These are phyloP conservation scores for Pseudogymnoascus sp. DNA, from an alignment of 2,329 filamentous ascomycete species.

Conservation along the genomic window DNA sequence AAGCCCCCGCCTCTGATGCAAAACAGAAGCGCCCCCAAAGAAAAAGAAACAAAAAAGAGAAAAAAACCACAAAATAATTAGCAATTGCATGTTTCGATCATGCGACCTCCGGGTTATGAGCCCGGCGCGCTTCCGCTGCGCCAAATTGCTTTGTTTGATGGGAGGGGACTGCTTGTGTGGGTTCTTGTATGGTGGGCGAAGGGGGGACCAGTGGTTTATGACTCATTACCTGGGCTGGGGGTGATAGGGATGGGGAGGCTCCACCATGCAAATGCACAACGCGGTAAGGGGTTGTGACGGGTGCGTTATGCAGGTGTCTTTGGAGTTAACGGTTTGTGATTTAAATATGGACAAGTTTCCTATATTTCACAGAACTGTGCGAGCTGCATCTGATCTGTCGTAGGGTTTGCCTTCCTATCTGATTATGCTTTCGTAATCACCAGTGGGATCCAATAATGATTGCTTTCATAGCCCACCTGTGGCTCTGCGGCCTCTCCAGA, in stretches of 20 bases:
- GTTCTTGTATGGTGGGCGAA: not conserved
- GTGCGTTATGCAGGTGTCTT: not conserved
- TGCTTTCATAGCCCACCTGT: not conserved
- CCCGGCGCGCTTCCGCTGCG: conserved; percentile 16
- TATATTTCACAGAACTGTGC: not conserved
- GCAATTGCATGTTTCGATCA: conserved; percentile 13
- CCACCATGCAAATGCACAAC: not conserved
- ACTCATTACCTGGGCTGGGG: not conserved
- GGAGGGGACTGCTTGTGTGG: not conserved
- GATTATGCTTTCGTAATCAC: not conserved
- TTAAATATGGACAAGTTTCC: not conserved
- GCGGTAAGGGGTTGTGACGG: not conserved
- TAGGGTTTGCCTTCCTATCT: not conserved
- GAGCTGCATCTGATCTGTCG: not conserved
- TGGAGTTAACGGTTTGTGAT: not conserved
- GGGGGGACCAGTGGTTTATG: not conserved
- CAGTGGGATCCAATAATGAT: not conserved
- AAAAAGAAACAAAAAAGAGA: not conserved
- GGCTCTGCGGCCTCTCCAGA: not conserved
- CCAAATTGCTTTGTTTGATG: conserved; percentile 12
- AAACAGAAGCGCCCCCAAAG: no score
- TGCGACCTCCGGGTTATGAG: conserved; percentile 16
- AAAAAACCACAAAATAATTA: not conserved
- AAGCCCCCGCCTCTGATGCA: not conserved
- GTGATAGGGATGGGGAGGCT: not conserved